Evolutionary conservation across 176 grass and related monocot species (phyloP), one percentile per base, ranked within the genome.

Genomic region (Oryza brachyantha): DNA sequence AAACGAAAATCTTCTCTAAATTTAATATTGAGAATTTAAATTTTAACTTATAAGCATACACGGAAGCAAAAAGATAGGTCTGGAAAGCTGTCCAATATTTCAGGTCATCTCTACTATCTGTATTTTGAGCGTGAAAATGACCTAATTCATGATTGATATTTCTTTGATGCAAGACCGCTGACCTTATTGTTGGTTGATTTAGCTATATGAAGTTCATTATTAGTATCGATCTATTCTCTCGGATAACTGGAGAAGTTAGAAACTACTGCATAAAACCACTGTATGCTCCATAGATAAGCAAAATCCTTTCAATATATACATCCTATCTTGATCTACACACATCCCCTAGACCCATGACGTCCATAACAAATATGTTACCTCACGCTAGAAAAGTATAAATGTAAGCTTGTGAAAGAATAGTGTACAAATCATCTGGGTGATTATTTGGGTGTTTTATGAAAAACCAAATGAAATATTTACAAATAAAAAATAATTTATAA

Each of bases 51-150:
- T n/a, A n/a, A n/a, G n/a, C n/a, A n/a, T n/a, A n/a, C n/a, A n/a
- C n/a, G n/a, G n/a, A n/a, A n/a, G n/a, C n/a, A n/a, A n/a, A n/a
- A n/a, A n/a, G n/a, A n/a, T n/a, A n/a, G n/a, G 4, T 4, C 31
- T 32, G 70, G 35, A 22, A 5, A 45, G 13, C 10, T 45, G 42
- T 45, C 11, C n/a, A 57, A 57, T 24, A 57, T 0, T 57, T 22
- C n/a, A 57, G n/a, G 19, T 7, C 52, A 24, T 24, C 8, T 57
- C 13, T 57, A 57, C 52, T 8, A 57, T 77, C 27, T 70, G 64
- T 39, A 81, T 42, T 76, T 76, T 42, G 54, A 55, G 72, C 73
- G 24, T 34, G 65, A 70, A 32, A 57, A 24, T 35, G 12, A 61
- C 43, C 11, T 26, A 29, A 54, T 50, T 74, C 25, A 29, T 57